phyloP scores from a whole-genome alignment of 2,329 filamentous ascomycete species.

The Ophioceras dolichostomum region DNA sequence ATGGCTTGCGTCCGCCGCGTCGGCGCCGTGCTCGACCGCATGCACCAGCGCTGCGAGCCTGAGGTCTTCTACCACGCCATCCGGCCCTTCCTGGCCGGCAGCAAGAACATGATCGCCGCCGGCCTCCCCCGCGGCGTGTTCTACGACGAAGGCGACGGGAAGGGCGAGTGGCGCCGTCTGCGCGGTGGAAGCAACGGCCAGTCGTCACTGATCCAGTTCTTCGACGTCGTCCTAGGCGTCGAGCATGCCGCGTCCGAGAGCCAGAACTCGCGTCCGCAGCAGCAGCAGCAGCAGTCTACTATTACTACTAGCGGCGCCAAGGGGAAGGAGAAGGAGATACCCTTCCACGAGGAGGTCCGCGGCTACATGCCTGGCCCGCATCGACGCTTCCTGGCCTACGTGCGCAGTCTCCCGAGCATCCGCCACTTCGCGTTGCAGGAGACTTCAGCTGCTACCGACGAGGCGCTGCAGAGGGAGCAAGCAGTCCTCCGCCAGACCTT shows the following conservation, averaged over 20 bases:
- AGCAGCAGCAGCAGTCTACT: neutral
- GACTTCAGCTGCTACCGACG: conserved; percentile 24
- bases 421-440: conserved; percentile 48
- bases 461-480: conserved; percentile 24
- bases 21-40: conserved; percentile 56
- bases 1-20: conserved; percentile 57
- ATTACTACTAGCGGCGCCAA: neutral
- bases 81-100: conserved; percentile 77
- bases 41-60: conserved; percentile 84
- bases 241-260: conserved; percentile 48
- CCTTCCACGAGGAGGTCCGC: conserved; percentile 56
- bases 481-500: conserved; percentile 35
- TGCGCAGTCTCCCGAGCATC: conserved; percentile 61
- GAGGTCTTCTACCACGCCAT: conserved; percentile 83
- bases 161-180: conserved; percentile 59
- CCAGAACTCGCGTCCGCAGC: conserved; percentile 3
- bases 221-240: conserved; percentile 76
- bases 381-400: conserved; percentile 61
- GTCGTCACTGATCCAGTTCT: conserved; percentile 84
- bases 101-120: conserved; percentile 80
- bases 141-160: conserved; percentile 63
- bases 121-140: conserved; percentile 75
- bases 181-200: conserved; percentile 92
- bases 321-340: conserved; percentile 11
- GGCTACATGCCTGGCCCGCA: conserved; percentile 86